phyloP scores from a whole-genome alignment of 257 asterid species.

The Solanum bukasovii region DNA sequence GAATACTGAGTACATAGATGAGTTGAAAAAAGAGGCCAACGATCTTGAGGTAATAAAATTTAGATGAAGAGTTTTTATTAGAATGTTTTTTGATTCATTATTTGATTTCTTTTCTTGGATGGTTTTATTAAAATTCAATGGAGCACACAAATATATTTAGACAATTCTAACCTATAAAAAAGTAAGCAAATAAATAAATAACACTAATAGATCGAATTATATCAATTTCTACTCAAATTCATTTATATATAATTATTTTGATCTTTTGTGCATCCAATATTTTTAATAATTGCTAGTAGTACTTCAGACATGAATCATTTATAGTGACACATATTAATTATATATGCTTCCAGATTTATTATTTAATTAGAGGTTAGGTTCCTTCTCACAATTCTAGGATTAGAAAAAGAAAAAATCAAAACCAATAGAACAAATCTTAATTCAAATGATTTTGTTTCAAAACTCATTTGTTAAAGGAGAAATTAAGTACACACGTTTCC shows the following conservation, averaged over 20 bases:
- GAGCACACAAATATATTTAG: not conserved
- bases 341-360: too few relatives aligned
- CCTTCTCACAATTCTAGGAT: too few relatives aligned
- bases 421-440: too few relatives aligned
- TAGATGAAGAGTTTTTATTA: not conserved
- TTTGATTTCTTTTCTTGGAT: not conserved
- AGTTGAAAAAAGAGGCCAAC: constrained; percentile 19
- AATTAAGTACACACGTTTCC: not conserved
- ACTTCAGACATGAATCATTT: too few relatives aligned
- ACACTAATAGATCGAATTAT: not conserved
- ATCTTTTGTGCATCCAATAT: not conserved
- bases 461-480: not conserved
- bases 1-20: constrained; percentile 9
- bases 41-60: constrained; percentile 11
- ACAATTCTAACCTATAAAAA: not conserved
- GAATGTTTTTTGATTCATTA: not conserved
- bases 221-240: not conserved
- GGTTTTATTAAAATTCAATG: not conserved
- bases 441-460: too few relatives aligned
- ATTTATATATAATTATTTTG: not conserved
- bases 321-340: too few relatives aligned
- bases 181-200: not conserved
- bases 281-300: too few relatives aligned
- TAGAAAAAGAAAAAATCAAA: too few relatives aligned
- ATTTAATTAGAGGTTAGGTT: too few relatives aligned